Evolutionary conservation across 2,329 filamentous ascomycete genomes (phyloP), one percentile per base, ranked within the genome.

Genomic region (Orbilia oligospora): DNA sequence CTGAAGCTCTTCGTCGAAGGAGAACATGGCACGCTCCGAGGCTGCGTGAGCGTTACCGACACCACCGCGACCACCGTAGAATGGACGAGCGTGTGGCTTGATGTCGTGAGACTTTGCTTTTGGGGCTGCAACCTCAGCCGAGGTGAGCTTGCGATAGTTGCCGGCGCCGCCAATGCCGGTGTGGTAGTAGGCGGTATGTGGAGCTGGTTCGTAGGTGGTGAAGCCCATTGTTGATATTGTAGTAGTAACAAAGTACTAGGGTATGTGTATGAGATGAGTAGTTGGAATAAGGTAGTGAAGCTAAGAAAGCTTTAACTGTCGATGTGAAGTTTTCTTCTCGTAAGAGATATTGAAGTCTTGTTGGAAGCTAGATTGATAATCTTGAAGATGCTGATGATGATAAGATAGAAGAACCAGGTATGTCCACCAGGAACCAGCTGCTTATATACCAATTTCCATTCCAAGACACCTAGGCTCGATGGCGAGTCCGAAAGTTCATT

Each of bases 1-100:
- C 81, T 87, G 84, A 81, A 89, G 88, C 83, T 91, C 90, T 85
- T 91, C 90, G 83, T 91, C 90, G 84, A 92, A 92, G 76, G 87
- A 88, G 84, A 91, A 87, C 81, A 88, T 87, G 82, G 88, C 87
- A 61, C 89, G 87, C 83, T 89, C 86, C 69, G 85, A 83, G 67
- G 86, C 84, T 53, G 85, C 82, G 84, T 87, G 87, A 80, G 89
- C 87, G 85, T 92, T 92, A 82, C 90, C 90, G 1, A 90, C 90
- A 73, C 90, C 90, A 81, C 90, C 90, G 73, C 90, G 89, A 81
- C 90, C 90, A 10, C 88, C 88, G 85, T 90, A 88, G 87, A 91
- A 91, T 85, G 87, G 87, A 76, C 86, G 84, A 51, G 86, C 85
- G 80, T 80, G 82, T 81, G 81, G 87, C 80, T 80, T 84, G 61